A percentile compares a stretch with the other conserved stretches of the same genome.
Conservation (phyloP, 176 grass and related monocot species). For the Luzula sylvatica region DNA sequence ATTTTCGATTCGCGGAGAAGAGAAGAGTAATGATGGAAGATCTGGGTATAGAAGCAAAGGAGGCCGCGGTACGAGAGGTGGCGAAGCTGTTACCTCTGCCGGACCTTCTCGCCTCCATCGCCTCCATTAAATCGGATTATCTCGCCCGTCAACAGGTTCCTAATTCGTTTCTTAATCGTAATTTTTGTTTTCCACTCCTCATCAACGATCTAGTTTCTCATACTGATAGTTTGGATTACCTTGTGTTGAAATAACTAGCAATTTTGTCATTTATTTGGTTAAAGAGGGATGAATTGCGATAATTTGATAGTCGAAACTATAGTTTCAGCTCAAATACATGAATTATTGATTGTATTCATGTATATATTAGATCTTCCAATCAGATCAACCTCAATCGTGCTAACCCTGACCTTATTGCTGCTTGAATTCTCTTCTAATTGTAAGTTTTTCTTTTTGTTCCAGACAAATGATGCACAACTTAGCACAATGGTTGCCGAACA, state of each 20-base stretch:
- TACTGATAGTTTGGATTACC: background rate
- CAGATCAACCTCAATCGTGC: background rate
- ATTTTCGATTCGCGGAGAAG: background rate
- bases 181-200: background rate
- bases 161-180: background rate
- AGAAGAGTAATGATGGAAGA: slow-evolving; percentile 63
- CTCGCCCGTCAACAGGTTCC: slow-evolving; percentile 79
- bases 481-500: slow-evolving; percentile 98
- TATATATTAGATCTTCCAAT: background rate
- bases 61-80: slow-evolving; percentile 91
- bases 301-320: background rate
- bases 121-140: slow-evolving; percentile 89
- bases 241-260: too few species aligned
- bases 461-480: slow-evolving; percentile 98
- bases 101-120: slow-evolving; percentile 81
- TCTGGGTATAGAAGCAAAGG: slow-evolving; percentile 95
- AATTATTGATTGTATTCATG: background rate
- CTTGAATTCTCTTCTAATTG: slow-evolving; percentile 16
- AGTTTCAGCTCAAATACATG: background rate
- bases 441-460: slow-evolving; percentile 23
- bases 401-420: background rate
- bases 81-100: slow-evolving; percentile 88
- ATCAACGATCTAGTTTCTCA: background rate
- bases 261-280: background rate
- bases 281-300: background rate